Percentiles rank a stretch among this genome's conserved stretches.
phyloP scores from a whole-genome alignment of 1,284 basidiomycete species.

The Trametes polyzona region DNA sequence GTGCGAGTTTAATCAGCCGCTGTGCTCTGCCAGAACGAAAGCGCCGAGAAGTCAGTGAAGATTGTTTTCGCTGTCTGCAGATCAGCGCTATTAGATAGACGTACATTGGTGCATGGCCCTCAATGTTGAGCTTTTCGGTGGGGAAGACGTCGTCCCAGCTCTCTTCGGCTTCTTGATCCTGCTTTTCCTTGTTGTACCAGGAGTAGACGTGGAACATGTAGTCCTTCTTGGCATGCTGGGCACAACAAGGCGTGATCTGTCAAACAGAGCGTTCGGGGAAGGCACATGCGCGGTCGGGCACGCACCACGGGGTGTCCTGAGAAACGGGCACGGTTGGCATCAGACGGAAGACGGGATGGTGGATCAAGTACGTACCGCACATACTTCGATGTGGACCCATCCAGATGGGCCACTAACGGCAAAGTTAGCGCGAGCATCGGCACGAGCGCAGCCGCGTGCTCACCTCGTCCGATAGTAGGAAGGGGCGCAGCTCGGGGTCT shows the following conservation, averaged over 20 bases:
- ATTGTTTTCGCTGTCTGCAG: not conserved
- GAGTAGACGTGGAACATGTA: conserved; percentile 30
- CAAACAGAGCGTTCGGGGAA: not conserved
- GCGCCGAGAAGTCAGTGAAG: not conserved
- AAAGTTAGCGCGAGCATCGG: not conserved
- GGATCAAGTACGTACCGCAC: conserved; percentile 23
- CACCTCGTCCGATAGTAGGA: conserved; percentile 24
- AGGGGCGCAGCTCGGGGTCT: conserved; percentile 25
- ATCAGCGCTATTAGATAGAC: not conserved
- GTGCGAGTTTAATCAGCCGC: conserved; percentile 46
- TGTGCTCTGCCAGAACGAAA: conserved; percentile 41
- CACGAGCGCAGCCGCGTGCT: not conserved
- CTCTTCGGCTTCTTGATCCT: conserved; percentile 24
- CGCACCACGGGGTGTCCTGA: conserved; percentile 33
- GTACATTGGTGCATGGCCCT: conserved; percentile 21
- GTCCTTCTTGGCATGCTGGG: conserved; percentile 26
- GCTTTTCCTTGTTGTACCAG: conserved; percentile 20
- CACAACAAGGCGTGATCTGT: not conserved
- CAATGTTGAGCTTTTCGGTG: conserved; percentile 17
- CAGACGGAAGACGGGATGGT: not conserved
- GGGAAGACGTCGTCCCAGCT: conserved; percentile 29
- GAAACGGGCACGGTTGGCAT: conserved; percentile 4
- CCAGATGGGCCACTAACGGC: conserved; percentile 34
- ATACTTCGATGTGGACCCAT: conserved; percentile 29
- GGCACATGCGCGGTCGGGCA: not conserved